Base-by-base conservation (phyloP, 2,329 filamentous ascomycete genomes). In the Neofusicoccum laricinum region DNA sequence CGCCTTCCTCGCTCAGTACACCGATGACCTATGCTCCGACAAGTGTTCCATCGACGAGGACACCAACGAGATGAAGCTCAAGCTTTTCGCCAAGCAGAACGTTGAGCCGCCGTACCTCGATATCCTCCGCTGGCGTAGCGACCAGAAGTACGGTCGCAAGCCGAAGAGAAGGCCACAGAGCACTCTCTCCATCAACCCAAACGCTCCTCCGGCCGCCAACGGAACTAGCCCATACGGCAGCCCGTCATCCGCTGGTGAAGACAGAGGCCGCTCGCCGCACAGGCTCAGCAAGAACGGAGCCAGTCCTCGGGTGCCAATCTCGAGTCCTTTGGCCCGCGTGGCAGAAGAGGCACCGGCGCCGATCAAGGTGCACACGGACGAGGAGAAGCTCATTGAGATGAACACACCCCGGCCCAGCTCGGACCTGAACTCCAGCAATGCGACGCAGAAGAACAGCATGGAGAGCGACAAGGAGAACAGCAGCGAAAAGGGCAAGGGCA, bases 31-130 rank as follows among this genome's bases (percentile, higher is more conserved):
- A 71, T 88, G 86, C 79, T 95, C 91, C 69, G 91, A 92, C 68
- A 96, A 97, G 77, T 93, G 92, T 83, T 91, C 88, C 71, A 90
- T 99, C 61, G 93, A 98, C 68, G 95, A 99, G 72, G 95, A 99
- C 15, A 91, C 85, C 63, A 88, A 90, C 70, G 95, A 98, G 78
- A 85, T 99, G 69, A 97, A 96, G 80, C 82, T 99, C 71, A 88
- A 91, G 70, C 92, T 96, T 76, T 98, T 98, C 82, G 72, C 70
- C 69, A 86, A 89, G 61, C 87, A 90, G 69, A 92, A 92, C 63
- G 91, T 97, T 63, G 94, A 98, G 78, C 95, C 95, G 19, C 85
- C 89, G 30, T 99, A 98, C 77, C 88, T 99, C 73, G 94, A 96
- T 74, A 97, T 99, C 73, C 81, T 99, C 71, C 86, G 95, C 70